Percentiles rank a stretch among this genome's conserved stretches.
phyloP scores from a whole-genome alignment of 2,329 filamentous ascomycete species.

The Fusarium continuum region DNA sequence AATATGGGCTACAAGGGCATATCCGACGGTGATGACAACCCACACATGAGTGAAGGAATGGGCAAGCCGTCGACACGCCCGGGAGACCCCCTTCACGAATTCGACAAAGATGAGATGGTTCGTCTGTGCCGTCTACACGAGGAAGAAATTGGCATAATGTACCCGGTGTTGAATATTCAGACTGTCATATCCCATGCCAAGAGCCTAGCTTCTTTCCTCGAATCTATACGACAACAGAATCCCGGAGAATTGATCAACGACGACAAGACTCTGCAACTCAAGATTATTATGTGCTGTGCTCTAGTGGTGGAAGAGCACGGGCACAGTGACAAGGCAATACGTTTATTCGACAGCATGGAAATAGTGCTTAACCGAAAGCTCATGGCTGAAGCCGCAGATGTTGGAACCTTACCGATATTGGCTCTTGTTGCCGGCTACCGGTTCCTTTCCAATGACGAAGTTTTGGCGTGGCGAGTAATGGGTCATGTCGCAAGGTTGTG shows the following conservation, averaged over 20 bases:
- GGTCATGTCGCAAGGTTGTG: slow-evolving; percentile 84
- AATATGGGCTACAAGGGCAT: slow-evolving; percentile 85
- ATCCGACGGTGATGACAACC: slow-evolving; percentile 70
- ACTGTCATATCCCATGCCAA: slow-evolving; percentile 75
- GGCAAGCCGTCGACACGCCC: slow-evolving; percentile 45
- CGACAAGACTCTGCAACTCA: slow-evolving; percentile 73
- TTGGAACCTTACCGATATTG: slow-evolving; percentile 60
- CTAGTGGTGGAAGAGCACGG: slow-evolving; percentile 82
- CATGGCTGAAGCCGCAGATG: slow-evolving; percentile 62
- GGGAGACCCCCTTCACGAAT: slow-evolving; percentile 80
- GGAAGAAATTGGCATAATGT: slow-evolving; percentile 93
- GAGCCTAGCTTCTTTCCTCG: slow-evolving; percentile 76
- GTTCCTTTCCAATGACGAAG: slow-evolving; percentile 86
- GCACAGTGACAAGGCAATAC: slow-evolving; percentile 76
- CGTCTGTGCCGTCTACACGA: slow-evolving; percentile 83
- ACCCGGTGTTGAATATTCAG: slow-evolving; percentile 82
- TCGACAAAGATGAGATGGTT: slow-evolving; percentile 81
- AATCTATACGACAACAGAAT: slow-evolving; percentile 54
- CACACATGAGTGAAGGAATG: slow-evolving; percentile 42
- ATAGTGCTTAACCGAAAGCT: slow-evolving; percentile 72
- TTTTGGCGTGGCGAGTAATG: slow-evolving; percentile 86
- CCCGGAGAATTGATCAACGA: slow-evolving; percentile 55
- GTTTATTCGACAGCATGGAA: slow-evolving; percentile 80
- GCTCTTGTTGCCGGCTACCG: slow-evolving; percentile 71
- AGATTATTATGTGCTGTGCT: slow-evolving; percentile 83